A percentile compares a stretch with the other conserved stretches of the same genome.
Evolutionary conservation across 768 basidiomycete species (phyloP).

Genomic region (Auriscalpium microsporum): DNA sequence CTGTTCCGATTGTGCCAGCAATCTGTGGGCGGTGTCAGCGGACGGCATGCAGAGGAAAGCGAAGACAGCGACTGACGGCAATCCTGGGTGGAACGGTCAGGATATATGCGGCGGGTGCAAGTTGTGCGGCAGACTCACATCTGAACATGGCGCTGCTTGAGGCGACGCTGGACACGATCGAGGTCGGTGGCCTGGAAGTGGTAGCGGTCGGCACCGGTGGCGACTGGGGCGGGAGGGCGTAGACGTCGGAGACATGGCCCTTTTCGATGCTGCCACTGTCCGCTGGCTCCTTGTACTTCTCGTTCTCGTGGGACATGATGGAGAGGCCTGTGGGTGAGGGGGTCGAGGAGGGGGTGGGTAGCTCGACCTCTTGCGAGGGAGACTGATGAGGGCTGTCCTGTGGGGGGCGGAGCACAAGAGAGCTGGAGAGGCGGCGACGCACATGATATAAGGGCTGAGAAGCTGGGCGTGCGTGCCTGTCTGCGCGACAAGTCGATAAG

Average conservation of each 20-base stretch:
- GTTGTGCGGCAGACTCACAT: conserved; percentile 39
- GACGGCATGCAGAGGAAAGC: neutral
- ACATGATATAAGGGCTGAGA: neutral
- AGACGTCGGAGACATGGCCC: conserved; percentile 11
- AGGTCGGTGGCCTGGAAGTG: conserved; percentile 54
- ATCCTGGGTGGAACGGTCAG: conserved; percentile 34
- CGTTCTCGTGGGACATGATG: neutral
- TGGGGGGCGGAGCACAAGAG: neutral
- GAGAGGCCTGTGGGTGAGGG: neutral
- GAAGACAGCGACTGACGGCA: conserved; percentile 37
- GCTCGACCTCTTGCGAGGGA: neutral
- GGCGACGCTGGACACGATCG: conserved; percentile 62
- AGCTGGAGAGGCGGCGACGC: neutral
- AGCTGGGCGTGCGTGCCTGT: neutral
- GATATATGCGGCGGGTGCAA: too few relatives aligned
- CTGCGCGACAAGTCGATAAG: neutral
- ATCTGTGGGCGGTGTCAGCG: conserved; percentile 31
- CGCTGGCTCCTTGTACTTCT: neutral
- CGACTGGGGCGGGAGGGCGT: conserved; percentile 11
- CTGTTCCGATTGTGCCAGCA: conserved; percentile 70
- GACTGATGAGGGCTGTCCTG: neutral
- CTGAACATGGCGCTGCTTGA: conserved; percentile 74
- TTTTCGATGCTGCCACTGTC: conserved; percentile 17
- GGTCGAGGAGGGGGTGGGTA: neutral
- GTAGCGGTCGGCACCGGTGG: conserved; percentile 19